These are phyloP conservation scores for Neopestalotiopsis rosae DNA, from an alignment of 2,329 filamentous ascomycete species.

Conservation along the genomic window DNA sequence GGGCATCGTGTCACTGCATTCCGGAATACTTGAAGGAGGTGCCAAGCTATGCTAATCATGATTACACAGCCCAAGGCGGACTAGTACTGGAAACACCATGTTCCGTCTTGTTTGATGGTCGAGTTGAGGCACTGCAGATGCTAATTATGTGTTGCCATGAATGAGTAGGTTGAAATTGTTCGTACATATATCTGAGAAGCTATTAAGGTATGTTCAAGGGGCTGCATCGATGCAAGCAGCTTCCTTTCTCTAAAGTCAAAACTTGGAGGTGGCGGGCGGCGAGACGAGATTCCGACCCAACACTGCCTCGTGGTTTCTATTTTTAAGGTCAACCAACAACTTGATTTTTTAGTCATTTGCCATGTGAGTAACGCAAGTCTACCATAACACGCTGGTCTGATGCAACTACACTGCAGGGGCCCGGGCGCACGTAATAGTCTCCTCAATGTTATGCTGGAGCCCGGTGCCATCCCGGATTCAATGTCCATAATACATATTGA, in stretches of 20 bases:
- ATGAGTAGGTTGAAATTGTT: background rate
- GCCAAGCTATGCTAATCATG: background rate
- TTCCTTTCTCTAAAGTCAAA: background rate
- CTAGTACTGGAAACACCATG: background rate
- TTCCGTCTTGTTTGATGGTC: background rate
- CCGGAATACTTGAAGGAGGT: background rate
- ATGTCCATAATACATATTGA: background rate
- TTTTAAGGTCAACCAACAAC: background rate
- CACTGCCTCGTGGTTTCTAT: conserved; percentile 13
- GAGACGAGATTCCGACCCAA: background rate
- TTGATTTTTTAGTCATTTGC: background rate
- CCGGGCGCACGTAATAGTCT: background rate
- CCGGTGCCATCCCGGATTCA: background rate
- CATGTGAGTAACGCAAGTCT: background rate
- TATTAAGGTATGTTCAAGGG: background rate
- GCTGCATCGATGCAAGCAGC: background rate
- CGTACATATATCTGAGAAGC: background rate
- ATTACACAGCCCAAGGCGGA: conserved; percentile 1
- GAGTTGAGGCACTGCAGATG: background rate
- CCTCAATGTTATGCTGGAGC: background rate
- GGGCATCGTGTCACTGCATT: background rate
- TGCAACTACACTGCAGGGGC: background rate
- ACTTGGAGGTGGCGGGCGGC: background rate
- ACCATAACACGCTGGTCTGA: background rate
- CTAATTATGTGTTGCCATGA: background rate